Evolutionary conservation across 352 stramenopile species (phyloP).

Genomic region (Pythium folliculosum): DNA sequence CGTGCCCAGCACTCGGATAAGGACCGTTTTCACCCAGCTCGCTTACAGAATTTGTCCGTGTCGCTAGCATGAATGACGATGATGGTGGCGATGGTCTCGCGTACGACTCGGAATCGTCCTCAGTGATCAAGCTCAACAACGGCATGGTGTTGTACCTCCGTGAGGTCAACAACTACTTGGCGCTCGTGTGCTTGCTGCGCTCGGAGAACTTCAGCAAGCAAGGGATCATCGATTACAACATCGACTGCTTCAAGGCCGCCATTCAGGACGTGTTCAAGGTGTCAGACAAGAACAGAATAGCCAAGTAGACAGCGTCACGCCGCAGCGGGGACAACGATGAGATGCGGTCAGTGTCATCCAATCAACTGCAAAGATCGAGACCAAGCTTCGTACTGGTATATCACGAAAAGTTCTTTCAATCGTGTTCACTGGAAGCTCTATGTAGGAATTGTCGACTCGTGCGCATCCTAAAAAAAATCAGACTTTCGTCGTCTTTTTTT

Average conservation of each 20-base stretch:
- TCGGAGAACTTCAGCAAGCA: constrained; percentile 98
- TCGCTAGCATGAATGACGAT: constrained; percentile 84
- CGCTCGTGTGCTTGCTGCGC: constrained; percentile 96
- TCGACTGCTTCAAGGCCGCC: constrained; percentile 96
- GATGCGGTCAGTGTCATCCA: background rate
- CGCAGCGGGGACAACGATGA: background rate
- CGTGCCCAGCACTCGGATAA: background rate
- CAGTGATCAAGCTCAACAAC: constrained; percentile 98
- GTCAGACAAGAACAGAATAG: constrained; percentile 52
- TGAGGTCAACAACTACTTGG: constrained; percentile 96
- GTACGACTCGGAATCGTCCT: constrained; percentile 96
- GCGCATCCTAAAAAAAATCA: constrained; percentile 5
- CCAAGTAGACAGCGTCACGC: constrained; percentile 22
- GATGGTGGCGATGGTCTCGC: constrained; percentile 90
- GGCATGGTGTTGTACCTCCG: constrained; percentile 96
- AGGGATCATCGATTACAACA: constrained; percentile 99
- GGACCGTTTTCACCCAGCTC: background rate
- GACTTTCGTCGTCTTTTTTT: constrained; percentile 4
- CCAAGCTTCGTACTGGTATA: background rate
- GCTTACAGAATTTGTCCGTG: background rate
- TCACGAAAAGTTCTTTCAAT: background rate
- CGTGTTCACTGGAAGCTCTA: constrained; percentile 1
- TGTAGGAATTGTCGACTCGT: constrained; percentile 6
- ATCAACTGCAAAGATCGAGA: background rate
- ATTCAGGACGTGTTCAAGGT: constrained; percentile 89